Conservation (phyloP, 495 filamentous ascomycete species). For the Aspergillus leporis region DNA sequence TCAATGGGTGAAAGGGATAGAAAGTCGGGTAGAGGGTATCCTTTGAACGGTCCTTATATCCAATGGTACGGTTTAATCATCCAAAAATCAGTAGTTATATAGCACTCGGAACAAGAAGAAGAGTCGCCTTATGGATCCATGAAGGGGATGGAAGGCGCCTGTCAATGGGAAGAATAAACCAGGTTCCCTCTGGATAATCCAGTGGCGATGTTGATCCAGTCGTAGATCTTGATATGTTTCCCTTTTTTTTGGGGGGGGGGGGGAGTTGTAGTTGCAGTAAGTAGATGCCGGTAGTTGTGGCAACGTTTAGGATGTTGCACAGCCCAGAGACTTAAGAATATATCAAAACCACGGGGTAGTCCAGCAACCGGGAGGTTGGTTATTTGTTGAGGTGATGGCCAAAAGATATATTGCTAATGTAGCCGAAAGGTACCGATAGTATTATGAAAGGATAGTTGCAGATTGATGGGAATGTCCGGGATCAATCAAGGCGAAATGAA, state of each 20-base stretch:
- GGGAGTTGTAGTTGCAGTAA: neutral
- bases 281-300: conserved; percentile 1
- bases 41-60: neutral
- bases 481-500: neutral
- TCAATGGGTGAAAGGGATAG: neutral
- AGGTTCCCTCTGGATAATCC: neutral
- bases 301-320: conserved; percentile 4
- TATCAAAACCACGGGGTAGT: neutral
- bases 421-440: neutral
- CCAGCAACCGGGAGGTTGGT: conserved; percentile 3
- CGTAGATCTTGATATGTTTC: conserved; percentile 1
- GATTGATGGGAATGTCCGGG: neutral
- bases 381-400: neutral
- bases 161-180: neutral
- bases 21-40: neutral
- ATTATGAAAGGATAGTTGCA: conserved; percentile 1
- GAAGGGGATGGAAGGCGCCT: conserved; percentile 1
- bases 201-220: neutral
- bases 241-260: neutral
- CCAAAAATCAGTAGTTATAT: neutral
- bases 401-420: neutral
- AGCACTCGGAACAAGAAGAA: neutral
- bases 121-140: conserved; percentile 5
- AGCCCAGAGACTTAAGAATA: neutral
- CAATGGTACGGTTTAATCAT: neutral